These are phyloP conservation scores for Yamadazyma atmosphaerica DNA, from an alignment of 1,139 yeast genomes.

Conservation along the genomic window DNA sequence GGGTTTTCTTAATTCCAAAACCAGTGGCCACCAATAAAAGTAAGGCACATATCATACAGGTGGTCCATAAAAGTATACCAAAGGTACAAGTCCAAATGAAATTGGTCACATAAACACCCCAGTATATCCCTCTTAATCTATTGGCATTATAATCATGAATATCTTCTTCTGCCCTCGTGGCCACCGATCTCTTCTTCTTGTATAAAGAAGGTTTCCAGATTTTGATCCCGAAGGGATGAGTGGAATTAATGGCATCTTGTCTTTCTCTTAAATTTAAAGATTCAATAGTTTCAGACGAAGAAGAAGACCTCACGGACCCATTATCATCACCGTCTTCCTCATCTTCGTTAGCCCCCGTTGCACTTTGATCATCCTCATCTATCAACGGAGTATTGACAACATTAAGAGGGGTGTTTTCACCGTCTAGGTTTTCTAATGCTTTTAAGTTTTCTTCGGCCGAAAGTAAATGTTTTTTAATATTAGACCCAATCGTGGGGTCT, in stretches of 20 bases:
- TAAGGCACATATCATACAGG: conserved; percentile 52
- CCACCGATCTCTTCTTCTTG: conserved; percentile 89
- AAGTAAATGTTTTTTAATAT: conserved; percentile 18
- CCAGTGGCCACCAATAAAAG: conserved; percentile 50
- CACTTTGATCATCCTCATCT: conserved; percentile 14
- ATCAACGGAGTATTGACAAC: conserved; percentile 18
- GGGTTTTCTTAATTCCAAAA: conserved; percentile 36
- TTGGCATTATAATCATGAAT: conserved; percentile 74
- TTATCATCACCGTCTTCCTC: conserved; percentile 21
- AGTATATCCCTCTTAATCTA: conserved; percentile 49
- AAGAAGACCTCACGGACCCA: conserved; percentile 31
- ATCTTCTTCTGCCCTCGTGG: conserved; percentile 88
- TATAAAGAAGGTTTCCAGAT: conserved; percentile 98
- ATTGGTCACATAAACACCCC: conserved; percentile 72
- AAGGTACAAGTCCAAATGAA: conserved; percentile 71
- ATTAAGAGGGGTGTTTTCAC: conserved; percentile 12
- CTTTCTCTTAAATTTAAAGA: conserved; percentile 89
- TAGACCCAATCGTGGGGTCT: conserved; percentile 14
- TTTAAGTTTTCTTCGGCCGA: conserved; percentile 23
- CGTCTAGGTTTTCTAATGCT: conserved; percentile 18
- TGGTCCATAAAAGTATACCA: conserved; percentile 59
- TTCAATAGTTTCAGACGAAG: conserved; percentile 63
- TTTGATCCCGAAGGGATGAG: conserved; percentile 97
- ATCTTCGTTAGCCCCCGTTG: conserved; percentile 11
- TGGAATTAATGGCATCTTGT: conserved; percentile 92